Evolutionary conservation across 805 yeast species (phyloP), one percentile per base, ranked within the genome.

Genomic region (Ogataea degrootiae): DNA sequence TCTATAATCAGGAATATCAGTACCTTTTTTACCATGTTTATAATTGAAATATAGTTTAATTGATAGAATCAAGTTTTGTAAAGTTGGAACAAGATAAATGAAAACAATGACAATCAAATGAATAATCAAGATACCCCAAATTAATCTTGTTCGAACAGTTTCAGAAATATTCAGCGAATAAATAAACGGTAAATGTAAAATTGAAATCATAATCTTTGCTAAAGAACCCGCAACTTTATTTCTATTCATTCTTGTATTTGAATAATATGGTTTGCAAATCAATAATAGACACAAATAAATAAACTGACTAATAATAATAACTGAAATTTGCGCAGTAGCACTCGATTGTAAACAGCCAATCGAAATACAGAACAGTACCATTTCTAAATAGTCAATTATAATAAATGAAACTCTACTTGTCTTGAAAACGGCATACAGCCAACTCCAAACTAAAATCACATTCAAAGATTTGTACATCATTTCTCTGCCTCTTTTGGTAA

Each of bases 381-480:
- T 42, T 15, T 64, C 64, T 0, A 61, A 22, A 12, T 63, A 57
- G 36, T 76, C 79, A 34, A 71, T 52, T 2, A 68, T 52, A 14
- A 71, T 67, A 52, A 63, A 77, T 44, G 59, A 62, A 1, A 73
- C 67, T 48, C 65, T 62, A 15, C 65, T 58, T 1, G 82, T 80
- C 22, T 70, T 67, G 56, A 71, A 75, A 16, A 66, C 62, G 45
- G 69, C 66, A 57, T 77, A 79, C 22, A 69, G 55, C 41, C 65
- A 63, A 4, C 75, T 70, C 81, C 82, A 79, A 3, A 71, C 45
- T 43, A 76, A 65, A 37, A 78, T 71, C 6, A 71, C 62, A 44
- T 67, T 70, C 46, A 76, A 63, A 1, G 81, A 76, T 3, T 80
- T 71, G 54, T 78, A 79, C 5, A 79, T 54, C 49, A 62, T 61